Base-by-base conservation (phyloP, 2,329 filamentous ascomycete species). In the Talaromyces piceae region DNA sequence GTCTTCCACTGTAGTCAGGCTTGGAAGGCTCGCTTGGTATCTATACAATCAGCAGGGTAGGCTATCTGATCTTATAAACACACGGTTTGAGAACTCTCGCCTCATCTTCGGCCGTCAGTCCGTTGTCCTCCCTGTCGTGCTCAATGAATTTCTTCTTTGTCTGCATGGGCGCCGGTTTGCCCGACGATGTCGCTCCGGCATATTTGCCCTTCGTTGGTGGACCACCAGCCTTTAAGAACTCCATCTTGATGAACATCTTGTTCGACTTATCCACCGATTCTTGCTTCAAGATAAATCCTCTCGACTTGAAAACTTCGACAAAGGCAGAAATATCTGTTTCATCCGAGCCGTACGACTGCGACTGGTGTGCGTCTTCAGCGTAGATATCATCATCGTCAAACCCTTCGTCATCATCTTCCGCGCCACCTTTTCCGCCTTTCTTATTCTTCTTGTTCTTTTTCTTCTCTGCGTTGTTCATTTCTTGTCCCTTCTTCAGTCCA, bases 211-310 rank as follows among this genome's bases (percentile, higher is more conserved):
- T 85, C 2, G 77, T 77, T 0, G 91, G 86, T 41, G 82, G 74
- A 18, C 82, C 52, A 20, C 47, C 82, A n/a, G 79, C 82, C 74
- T 97, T 98, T 61, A 91, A 76, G 69, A 98, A 98, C 61, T 86
- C 83, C 89, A 98, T 91, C 73, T 86, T 88, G 59, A 97, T 91
- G 74, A 98, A 98, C 93, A 98, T 98, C 73, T 87, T 94, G 73
- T 98, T 98, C 51, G 79, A 81, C 62, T 94, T 73, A 72, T 98
- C 90, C 8, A 95, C 77, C 0, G 84, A 56, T 74, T 78, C 59
- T 79, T 81, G 81, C 60, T 86, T 86, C 26, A 96, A 77, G n/a
- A 91, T 76, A 63, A 98, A 96, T 0, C 93, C 93, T 18, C 91
- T 78, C 59, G 84, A 83, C 47, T 79, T 75, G 56, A 97, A 78